phyloP scores from a whole-genome alignment of 2,329 filamentous ascomycete genomes.

The Talaromyces sp. region DNA sequence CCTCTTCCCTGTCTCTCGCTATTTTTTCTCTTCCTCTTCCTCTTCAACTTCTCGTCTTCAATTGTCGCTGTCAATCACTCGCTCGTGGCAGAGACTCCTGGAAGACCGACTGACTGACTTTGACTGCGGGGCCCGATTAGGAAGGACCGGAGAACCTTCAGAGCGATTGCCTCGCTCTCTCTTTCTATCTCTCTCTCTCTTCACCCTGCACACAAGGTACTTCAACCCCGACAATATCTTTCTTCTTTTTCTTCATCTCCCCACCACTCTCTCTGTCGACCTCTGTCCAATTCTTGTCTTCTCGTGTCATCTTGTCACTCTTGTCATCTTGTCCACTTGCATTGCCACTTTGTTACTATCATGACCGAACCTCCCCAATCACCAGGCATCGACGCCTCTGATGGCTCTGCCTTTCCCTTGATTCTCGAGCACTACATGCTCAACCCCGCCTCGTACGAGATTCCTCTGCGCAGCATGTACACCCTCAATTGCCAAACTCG shows the following conservation, averaged over 20 bases:
- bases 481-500: slow-evolving; percentile 53
- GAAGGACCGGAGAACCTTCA: background rate
- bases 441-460: slow-evolving; percentile 59
- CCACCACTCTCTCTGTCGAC: background rate
- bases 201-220: background rate
- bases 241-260: background rate
- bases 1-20: background rate
- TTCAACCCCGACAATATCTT: background rate
- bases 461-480: slow-evolving; percentile 63
- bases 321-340: background rate
- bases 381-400: slow-evolving; percentile 20
- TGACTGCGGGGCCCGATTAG: background rate
- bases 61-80: slow-evolving; percentile 12
- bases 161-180: background rate
- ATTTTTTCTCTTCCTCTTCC: background rate
- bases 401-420: slow-evolving; percentile 43
- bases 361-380: slow-evolving; percentile 14
- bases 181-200: background rate
- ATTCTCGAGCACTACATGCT: slow-evolving; percentile 56
- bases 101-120: background rate
- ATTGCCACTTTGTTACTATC: background rate
- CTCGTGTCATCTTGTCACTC: background rate
- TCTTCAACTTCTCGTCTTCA: background rate
- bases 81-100: slow-evolving; percentile 11
- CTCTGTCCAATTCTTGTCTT: background rate